phyloP scores from a whole-genome alignment of 371 early-diverging fungal genomes.

The Blyttiomyces sp. region DNA sequence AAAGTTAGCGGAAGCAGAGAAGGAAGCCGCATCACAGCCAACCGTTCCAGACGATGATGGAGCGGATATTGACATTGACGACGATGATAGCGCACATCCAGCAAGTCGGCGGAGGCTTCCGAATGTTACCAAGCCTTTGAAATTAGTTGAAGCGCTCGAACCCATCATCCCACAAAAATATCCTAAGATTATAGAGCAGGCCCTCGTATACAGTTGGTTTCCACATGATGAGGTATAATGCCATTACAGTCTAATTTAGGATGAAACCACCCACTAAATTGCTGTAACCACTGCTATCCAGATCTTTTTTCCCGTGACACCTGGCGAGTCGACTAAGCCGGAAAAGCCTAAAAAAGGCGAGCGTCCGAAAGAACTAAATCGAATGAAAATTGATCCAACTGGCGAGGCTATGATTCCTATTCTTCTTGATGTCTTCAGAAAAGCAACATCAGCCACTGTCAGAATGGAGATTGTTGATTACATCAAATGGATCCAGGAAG shows the following conservation, averaged over 20 bases:
- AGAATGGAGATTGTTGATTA: constrained; percentile 28
- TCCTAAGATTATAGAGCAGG: constrained; percentile 27
- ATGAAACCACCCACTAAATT: too few relatives aligned
- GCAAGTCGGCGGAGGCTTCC: background rate
- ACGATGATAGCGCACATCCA: background rate
- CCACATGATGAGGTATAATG: constrained; percentile 37
- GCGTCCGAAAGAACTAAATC: constrained; percentile 4
- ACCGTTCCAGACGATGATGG: constrained; percentile 4
- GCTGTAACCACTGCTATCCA: background rate
- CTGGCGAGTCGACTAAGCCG: background rate
- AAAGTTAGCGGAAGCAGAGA: constrained; percentile 8
- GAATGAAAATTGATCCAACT: constrained; percentile 26
- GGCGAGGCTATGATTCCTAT: constrained; percentile 20
- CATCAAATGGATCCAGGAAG: constrained; percentile 37
- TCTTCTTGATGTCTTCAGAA: constrained; percentile 22
- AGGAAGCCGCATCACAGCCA: constrained; percentile 9
- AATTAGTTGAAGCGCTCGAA: constrained; percentile 5
- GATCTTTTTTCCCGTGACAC: constrained; percentile 14
- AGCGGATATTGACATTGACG: background rate
- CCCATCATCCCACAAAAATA: constrained; percentile 8
- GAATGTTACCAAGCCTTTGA: background rate
- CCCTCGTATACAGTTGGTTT: constrained; percentile 35
- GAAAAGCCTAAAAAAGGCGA: constrained; percentile 8
- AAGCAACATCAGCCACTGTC: background rate
- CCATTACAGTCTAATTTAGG: too few relatives aligned